These are phyloP conservation scores for Penicillium canariense DNA, from an alignment of 495 filamentous ascomycete genomes.

Conservation along the genomic window DNA sequence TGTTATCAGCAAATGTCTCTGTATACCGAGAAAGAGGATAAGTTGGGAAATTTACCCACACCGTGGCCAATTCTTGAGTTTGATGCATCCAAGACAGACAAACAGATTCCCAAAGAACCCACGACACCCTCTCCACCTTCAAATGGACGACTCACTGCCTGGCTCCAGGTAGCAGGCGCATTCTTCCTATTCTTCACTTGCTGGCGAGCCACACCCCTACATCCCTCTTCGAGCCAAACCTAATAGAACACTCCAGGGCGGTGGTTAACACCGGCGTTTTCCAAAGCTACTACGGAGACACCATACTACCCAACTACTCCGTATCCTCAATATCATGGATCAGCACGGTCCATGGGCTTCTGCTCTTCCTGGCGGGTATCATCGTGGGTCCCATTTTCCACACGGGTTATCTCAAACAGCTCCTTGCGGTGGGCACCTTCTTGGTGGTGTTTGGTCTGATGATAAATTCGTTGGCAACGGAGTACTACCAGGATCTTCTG, in stretches of 20 bases:
- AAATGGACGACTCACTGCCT: constrained; percentile 8
- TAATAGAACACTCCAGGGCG: constrained; percentile 26
- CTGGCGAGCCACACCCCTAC: neutral
- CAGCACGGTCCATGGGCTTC: constrained; percentile 42
- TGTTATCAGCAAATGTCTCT: neutral
- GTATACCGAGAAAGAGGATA: neutral
- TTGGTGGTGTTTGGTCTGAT: constrained; percentile 48
- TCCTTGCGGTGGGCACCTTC: constrained; percentile 31
- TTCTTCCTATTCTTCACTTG: constrained; percentile 31
- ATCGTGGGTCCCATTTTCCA: constrained; percentile 46
- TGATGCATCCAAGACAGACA: neutral
- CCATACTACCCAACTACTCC: constrained; percentile 27
- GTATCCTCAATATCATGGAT: constrained; percentile 46
- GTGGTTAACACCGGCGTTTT: constrained; percentile 47
- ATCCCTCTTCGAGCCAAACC: neutral
- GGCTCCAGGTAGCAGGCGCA: constrained; percentile 9
- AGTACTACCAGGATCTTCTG: constrained; percentile 42
- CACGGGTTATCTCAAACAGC: constrained; percentile 35
- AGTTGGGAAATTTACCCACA: neutral
- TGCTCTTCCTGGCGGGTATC: constrained; percentile 40
- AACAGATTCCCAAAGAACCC: neutral
- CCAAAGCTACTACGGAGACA: constrained; percentile 43
- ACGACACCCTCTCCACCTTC: constrained; percentile 5
- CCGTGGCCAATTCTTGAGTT: neutral
- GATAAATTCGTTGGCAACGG: constrained; percentile 41